These are phyloP conservation scores for Vigna hirtella DNA, from an alignment of 306 rosid species.

Conservation along the genomic window DNA sequence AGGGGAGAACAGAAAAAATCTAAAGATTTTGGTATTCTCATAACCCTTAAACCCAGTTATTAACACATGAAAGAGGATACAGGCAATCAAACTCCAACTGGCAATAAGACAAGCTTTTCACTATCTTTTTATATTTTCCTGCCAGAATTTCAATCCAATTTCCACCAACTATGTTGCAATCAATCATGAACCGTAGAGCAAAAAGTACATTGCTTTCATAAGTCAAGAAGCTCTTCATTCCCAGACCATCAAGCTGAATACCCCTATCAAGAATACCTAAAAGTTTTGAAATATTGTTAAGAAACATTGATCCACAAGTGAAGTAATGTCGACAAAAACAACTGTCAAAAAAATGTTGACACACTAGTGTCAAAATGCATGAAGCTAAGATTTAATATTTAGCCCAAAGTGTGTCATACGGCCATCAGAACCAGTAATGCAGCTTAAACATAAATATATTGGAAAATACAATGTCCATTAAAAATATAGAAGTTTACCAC, in stretches of 20 bases:
- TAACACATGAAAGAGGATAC: slow-evolving; percentile 68
- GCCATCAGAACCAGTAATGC: slow-evolving; percentile 24
- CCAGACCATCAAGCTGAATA: slow-evolving; percentile 87
- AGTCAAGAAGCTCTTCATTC: slow-evolving; percentile 90
- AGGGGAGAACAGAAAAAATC: slow-evolving; percentile 46
- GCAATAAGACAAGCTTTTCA: slow-evolving; percentile 67
- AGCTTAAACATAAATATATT: slow-evolving; percentile 33
- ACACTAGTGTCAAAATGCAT: slow-evolving; percentile 31
- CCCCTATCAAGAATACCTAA: slow-evolving; percentile 97
- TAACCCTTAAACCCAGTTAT: slow-evolving; percentile 11
- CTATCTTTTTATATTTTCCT: slow-evolving; percentile 75
- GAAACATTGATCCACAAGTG: slow-evolving; percentile 26
- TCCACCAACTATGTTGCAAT: slow-evolving; percentile 91
- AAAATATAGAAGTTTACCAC: slow-evolving; percentile 63
- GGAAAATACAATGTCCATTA: slow-evolving; percentile 18
- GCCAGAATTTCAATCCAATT: slow-evolving; percentile 95
- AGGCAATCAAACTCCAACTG: slow-evolving; percentile 91
- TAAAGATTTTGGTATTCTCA: slow-evolving; percentile 32
- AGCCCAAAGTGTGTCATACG: slow-evolving; percentile 16
- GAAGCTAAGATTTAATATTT: slow-evolving; percentile 19
- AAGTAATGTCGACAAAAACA: slow-evolving; percentile 24
- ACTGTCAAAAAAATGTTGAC: not conserved
- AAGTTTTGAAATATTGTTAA: slow-evolving; percentile 44
- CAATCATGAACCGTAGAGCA: slow-evolving; percentile 98
- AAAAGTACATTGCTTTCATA: slow-evolving; percentile 98